Evolutionary conservation across 768 basidiomycete genomes (phyloP).

Genomic region (Russula lepida): DNA sequence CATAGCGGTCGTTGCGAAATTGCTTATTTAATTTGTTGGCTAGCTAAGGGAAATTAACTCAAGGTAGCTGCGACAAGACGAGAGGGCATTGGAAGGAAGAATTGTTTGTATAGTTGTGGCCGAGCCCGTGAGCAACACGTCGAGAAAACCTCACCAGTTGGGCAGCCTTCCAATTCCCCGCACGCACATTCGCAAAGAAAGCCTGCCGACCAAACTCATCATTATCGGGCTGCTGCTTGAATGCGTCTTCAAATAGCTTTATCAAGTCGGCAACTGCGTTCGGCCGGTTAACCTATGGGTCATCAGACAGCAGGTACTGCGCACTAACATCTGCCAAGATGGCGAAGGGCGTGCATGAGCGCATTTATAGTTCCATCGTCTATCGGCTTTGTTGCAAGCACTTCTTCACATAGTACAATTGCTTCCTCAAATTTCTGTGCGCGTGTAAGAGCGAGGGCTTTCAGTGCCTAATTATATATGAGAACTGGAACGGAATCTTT

Average conservation of each 20-base stretch:
- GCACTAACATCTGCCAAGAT: conserved; percentile 56
- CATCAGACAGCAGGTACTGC: background rate
- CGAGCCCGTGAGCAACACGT: background rate
- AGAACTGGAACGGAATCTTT: background rate
- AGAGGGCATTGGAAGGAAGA: background rate
- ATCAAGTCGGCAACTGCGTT: conserved; percentile 65
- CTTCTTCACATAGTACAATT: conserved; percentile 68
- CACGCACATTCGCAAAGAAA: conserved; percentile 77
- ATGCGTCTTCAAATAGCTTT: conserved; percentile 80
- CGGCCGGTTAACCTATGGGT: background rate
- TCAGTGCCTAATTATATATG: conserved; percentile 50
- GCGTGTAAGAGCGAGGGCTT: conserved; percentile 76
- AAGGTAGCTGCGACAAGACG: background rate
- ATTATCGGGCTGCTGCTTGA: conserved; percentile 68
- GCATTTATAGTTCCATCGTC: conserved; percentile 68
- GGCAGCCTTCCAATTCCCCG: conserved; percentile 77
- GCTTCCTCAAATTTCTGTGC: conserved; percentile 83
- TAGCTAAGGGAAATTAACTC: conserved; percentile 37
- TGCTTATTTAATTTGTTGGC: conserved; percentile 77
- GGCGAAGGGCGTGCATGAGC: conserved; percentile 77
- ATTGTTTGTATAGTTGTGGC: background rate
- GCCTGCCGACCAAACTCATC: conserved; percentile 80
- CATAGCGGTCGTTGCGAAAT: conserved; percentile 71
- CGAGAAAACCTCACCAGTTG: conserved; percentile 50
- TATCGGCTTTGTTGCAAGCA: conserved; percentile 62